Evolutionary conservation across 2,329 filamentous ascomycete genomes (phyloP).

Genomic region (Myriangium duriaei): DNA sequence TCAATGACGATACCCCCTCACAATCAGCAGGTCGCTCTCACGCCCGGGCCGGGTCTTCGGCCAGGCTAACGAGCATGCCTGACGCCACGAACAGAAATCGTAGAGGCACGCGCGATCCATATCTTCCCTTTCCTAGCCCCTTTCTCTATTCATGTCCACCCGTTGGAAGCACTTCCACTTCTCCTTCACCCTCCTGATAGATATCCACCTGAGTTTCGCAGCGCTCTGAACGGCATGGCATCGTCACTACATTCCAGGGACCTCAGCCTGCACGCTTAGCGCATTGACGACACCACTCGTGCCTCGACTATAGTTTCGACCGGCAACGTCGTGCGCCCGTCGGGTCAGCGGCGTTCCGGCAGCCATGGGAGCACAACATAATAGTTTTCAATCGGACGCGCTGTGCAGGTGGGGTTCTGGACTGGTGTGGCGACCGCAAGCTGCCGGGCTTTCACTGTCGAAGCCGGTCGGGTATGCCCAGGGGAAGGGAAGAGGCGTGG

Average conservation of each 20-base stretch:
- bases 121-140: conserved; percentile 1
- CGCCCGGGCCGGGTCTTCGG: neutral
- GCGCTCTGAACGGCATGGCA: no score
- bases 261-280: no score
- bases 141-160: conserved; percentile 2
- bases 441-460: no score
- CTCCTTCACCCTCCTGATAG: no score
- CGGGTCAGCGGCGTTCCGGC: conserved; percentile 5
- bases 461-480: conserved; percentile 6
- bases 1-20: conserved; percentile 11
- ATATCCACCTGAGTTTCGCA: no score
- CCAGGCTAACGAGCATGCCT: conserved; percentile 9
- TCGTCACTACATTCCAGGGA: neutral
- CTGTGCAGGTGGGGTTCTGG: conserved; percentile 21
- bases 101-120: conserved; percentile 7
- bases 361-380: conserved; percentile 13
- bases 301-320: conserved; percentile 7
- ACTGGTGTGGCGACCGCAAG: conserved; percentile 14
- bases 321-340: neutral
- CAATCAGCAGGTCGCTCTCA: neutral
- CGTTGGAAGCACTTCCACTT: no score
- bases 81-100: conserved; percentile 15
- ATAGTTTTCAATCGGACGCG: conserved; percentile 28
- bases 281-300: conserved; percentile 9
- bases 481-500: conserved; percentile 7